Conservation (phyloP, 345 rosid genomes). For the Toxicodendron radicans region DNA sequence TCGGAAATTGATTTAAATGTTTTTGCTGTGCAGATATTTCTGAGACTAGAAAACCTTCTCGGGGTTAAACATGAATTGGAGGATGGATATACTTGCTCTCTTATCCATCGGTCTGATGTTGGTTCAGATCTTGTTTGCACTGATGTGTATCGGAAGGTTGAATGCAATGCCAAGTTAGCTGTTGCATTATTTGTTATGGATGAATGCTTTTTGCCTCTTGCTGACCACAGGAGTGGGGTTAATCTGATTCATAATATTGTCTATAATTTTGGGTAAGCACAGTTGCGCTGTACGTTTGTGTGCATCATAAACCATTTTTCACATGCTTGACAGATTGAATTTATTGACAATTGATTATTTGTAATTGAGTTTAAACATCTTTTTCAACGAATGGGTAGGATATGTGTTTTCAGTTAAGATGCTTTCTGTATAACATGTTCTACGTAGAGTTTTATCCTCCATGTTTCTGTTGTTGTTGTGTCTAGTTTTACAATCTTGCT, state of each 20-base stretch:
- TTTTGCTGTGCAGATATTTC: constrained; percentile 47
- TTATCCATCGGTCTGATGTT: constrained; percentile 64
- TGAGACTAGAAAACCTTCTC: constrained; percentile 56
- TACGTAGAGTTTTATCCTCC: not conserved
- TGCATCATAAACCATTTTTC: not conserved
- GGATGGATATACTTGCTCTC: constrained; percentile 85
- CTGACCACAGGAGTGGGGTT: constrained; percentile 85
- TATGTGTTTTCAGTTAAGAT: too few species aligned
- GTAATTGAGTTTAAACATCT: not conserved
- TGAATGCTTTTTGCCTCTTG: constrained; percentile 87
- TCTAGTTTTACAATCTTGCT: not conserved
- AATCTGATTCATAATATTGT: constrained; percentile 84
- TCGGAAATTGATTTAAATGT: constrained; percentile 1
- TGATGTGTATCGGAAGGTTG: constrained; percentile 56
- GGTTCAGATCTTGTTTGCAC: constrained; percentile 44
- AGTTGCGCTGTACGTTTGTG: constrained; percentile 3
- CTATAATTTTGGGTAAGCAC: constrained; percentile 78
- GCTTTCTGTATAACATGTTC: not conserved
- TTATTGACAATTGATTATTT: not conserved
- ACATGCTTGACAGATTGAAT: not conserved
- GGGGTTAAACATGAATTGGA: constrained; percentile 82
- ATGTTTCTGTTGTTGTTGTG: not conserved
- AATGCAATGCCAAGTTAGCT: constrained; percentile 81
- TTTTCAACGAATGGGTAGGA: not conserved
- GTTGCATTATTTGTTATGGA: constrained; percentile 89